Evolutionary conservation across 768 basidiomycete genomes (phyloP).

Genomic region (Suillus clintonianus): DNA sequence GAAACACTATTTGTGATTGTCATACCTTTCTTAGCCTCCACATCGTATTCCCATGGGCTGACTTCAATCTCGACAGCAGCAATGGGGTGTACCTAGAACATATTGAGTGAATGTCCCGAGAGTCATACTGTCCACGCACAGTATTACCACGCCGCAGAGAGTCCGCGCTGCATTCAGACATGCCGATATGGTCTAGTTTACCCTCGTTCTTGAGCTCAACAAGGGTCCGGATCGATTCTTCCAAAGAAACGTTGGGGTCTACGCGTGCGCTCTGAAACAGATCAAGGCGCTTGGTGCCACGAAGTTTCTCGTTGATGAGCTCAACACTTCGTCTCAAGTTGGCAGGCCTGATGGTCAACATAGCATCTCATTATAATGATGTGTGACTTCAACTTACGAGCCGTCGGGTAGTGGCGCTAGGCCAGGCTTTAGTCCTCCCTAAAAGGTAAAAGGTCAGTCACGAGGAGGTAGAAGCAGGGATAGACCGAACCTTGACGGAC

Average conservation of each 20-base stretch:
- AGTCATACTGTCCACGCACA: slow-evolving; percentile 19
- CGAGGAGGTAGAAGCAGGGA: background rate
- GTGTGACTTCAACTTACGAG: slow-evolving; percentile 17
- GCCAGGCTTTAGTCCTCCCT: slow-evolving; percentile 22
- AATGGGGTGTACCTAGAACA: slow-evolving; percentile 50
- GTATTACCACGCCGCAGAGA: slow-evolving; percentile 45
- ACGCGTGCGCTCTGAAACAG: slow-evolving; percentile 57
- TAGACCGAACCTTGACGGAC: slow-evolving; percentile 31
- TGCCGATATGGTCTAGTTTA: slow-evolving; percentile 53
- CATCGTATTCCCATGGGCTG: slow-evolving; percentile 60
- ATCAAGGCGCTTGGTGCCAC: slow-evolving; percentile 58
- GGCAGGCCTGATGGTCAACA: slow-evolving; percentile 27
- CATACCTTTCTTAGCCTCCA: slow-evolving; percentile 47
- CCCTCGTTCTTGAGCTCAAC: slow-evolving; percentile 36
- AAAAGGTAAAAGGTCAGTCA: background rate
- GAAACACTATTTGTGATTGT: no score
- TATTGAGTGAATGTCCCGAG: background rate
- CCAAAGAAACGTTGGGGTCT: slow-evolving; percentile 44
- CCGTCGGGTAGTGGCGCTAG: background rate
- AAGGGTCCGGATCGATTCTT: slow-evolving; percentile 47
- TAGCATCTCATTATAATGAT: slow-evolving; percentile 8
- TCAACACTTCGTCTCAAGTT: slow-evolving; percentile 52
- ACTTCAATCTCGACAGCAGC: slow-evolving; percentile 68
- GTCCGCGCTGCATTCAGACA: slow-evolving; percentile 54
- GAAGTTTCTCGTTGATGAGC: slow-evolving; percentile 43